Base-by-base conservation (phyloP, 331 rosid species). In the Prunus yedoensis region DNA sequence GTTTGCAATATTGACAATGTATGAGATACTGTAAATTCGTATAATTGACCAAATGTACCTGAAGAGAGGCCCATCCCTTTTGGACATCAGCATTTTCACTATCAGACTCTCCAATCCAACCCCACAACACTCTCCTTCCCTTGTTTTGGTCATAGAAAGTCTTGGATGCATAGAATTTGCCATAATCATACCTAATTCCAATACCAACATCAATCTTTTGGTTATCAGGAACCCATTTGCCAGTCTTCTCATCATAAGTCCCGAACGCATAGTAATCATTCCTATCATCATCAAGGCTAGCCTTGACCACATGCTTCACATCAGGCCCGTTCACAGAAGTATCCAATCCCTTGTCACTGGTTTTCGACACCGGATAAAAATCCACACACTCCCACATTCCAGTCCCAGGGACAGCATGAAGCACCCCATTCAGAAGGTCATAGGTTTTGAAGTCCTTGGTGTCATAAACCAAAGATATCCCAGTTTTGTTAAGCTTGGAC, bases 311-410 rank as follows among this genome's bases (percentile, higher is more conserved):
- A 56, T 93, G 93, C 81, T 81, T 86, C 77, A 93, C 95, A 10
- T 75, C 82, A 50, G 61, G 75, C 27, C 96, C 92, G 53, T 50
- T 82, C 25, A 20, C 25, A 0, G 96, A 92, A 17, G 97, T 90
- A 21, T 94, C 89, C 83, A 89, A 50, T 2, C 97, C 99, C 45
- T 23, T 50, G 3, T 75, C 85, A 20, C 13, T 62, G 1, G 32
- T 72, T 65, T 21, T 71, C 2, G 88, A 84, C 1, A 93, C 92
- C 0, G 98, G 96, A 73, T 58, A 93, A 52, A 93, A 93, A 76
- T 93, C 98, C 3, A 89, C 80, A 76, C 98, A 93, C 79, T 93
- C 98, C 98, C 97, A 93, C 97, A 93, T 93, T 57, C 98, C 97
- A 20, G 97, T 89, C 35, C 80, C 85, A 14, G 85, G 77, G 16